Conservation (phyloP, 352 stramenopile species). For the Phytophthora fragariae region DNA sequence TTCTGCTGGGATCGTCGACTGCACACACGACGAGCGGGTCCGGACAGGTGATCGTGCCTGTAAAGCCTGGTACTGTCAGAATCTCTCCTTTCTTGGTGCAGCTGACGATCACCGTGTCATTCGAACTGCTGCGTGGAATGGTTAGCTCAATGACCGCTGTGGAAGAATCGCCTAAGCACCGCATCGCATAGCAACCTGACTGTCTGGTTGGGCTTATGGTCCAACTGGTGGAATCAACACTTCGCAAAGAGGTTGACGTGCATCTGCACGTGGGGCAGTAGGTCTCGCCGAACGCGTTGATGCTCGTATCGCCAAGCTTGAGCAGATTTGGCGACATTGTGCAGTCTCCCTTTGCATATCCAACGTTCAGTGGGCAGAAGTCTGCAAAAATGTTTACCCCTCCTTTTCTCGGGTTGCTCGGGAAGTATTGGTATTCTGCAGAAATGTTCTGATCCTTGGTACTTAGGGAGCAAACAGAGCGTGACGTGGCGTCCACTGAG, state of each 20-base stretch:
- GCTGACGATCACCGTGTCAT: constrained; percentile 39
- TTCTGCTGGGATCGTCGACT: constrained; percentile 6
- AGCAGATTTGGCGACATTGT: constrained; percentile 52
- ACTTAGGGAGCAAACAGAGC: constrained; percentile 60
- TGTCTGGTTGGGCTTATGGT: constrained; percentile 50
- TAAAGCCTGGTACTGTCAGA: constrained; percentile 56
- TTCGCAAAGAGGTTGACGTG: constrained; percentile 64
- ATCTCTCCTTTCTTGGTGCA: constrained; percentile 55
- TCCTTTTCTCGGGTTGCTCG: constrained; percentile 38
- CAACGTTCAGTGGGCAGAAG: constrained; percentile 74
- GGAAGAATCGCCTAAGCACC: constrained; percentile 36
- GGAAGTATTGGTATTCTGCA: constrained; percentile 69
- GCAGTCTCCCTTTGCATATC: constrained; percentile 66
- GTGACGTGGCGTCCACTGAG: constrained; percentile 69
- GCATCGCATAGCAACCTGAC: constrained; percentile 73
- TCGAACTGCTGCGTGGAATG: constrained; percentile 33
- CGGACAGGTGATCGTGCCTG: constrained; percentile 63
- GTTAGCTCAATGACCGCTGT: constrained; percentile 46
- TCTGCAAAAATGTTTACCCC: constrained; percentile 66
- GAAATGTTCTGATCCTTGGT: constrained; percentile 47
- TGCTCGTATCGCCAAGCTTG: constrained; percentile 38
- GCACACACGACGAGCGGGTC: constrained; percentile 70
- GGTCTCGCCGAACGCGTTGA: constrained; percentile 78
- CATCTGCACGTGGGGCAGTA: constrained; percentile 79
- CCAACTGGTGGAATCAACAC: constrained; percentile 58